Conservation (phyloP, 305 asterid genomes). For the Rubia occidens region DNA sequence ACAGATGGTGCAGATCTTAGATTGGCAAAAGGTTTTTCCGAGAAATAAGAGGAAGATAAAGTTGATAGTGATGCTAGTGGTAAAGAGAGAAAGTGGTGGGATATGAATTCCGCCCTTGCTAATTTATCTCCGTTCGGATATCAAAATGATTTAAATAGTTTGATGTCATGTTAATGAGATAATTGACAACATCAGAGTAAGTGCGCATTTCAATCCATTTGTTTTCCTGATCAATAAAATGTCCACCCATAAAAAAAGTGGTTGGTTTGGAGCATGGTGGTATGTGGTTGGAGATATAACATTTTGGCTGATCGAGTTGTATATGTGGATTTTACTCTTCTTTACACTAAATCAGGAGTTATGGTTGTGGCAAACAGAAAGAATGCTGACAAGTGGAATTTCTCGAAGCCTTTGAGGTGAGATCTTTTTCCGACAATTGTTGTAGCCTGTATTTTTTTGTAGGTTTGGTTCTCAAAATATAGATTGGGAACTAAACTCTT, state of each 20-base stretch:
- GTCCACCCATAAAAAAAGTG: too few species aligned
- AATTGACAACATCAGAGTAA: too few species aligned
- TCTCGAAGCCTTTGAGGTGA: conserved; percentile 37
- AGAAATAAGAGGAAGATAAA: neutral
- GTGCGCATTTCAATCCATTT: too few species aligned
- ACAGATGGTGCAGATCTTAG: neutral
- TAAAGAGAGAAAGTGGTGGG: too few species aligned
- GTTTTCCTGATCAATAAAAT: too few species aligned
- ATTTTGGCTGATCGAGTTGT: neutral
- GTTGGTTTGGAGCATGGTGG: too few species aligned
- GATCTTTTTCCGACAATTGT: conserved; percentile 45
- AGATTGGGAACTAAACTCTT: neutral
- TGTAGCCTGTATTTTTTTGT: conserved; percentile 25
- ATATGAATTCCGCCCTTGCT: too few species aligned
- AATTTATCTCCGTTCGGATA: too few species aligned
- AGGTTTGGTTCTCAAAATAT: conserved; percentile 30
- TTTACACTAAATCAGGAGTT: neutral
- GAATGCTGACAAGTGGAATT: conserved; percentile 45
- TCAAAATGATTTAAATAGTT: too few species aligned
- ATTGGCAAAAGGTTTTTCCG: neutral
- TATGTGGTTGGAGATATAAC: neutral
- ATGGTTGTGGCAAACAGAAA: conserved; percentile 33
- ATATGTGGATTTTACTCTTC: neutral
- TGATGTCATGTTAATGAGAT: too few species aligned
- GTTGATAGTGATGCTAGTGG: neutral